A percentile compares a stretch with the other conserved stretches of the same genome.
Conservation (phyloP, 2,329 filamentous ascomycete genomes). For the Paraconiothyrium brasiliense region DNA sequence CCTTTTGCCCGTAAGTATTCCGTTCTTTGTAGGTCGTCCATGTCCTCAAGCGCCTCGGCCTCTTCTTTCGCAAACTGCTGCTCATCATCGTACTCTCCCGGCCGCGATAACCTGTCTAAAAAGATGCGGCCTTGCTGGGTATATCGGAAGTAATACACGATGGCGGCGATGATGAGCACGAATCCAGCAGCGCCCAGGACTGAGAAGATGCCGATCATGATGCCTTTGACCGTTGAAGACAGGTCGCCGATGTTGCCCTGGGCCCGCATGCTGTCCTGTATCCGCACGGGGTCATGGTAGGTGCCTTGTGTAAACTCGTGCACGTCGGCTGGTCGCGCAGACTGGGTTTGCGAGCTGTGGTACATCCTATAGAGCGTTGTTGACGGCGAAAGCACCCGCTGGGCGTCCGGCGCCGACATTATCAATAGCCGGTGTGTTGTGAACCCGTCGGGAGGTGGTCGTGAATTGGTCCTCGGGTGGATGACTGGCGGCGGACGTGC, state of each 20-base stretch:
- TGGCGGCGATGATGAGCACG: slow-evolving; percentile 78
- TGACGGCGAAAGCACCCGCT: slow-evolving; percentile 37
- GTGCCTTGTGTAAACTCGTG: slow-evolving; percentile 27
- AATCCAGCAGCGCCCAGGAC: slow-evolving; percentile 91
- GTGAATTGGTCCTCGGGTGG: background rate
- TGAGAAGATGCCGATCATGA: slow-evolving; percentile 93
- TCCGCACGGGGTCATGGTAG: slow-evolving; percentile 36
- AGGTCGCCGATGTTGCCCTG: slow-evolving; percentile 40
- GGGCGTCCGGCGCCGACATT: slow-evolving; percentile 47
- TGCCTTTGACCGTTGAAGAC: slow-evolving; percentile 73
- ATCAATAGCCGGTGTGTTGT: slow-evolving; percentile 21
- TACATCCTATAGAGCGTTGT: slow-evolving; percentile 46
- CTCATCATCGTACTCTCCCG: slow-evolving; percentile 97
- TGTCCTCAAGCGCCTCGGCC: slow-evolving; percentile 90
- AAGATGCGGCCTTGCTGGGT: slow-evolving; percentile 89
- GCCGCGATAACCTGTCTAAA: slow-evolving; percentile 89
- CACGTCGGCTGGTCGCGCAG: slow-evolving; percentile 35
- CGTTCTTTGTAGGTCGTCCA: slow-evolving; percentile 90
- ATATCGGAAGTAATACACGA: slow-evolving; percentile 94
- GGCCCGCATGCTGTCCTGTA: slow-evolving; percentile 38
- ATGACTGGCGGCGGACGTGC: slow-evolving; percentile 18
- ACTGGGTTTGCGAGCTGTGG: slow-evolving; percentile 33
- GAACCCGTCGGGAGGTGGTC: slow-evolving; percentile 13
- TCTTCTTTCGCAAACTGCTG: slow-evolving; percentile 94
- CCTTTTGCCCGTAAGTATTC: slow-evolving; percentile 97